Evolutionary conservation across 352 stramenopile species (phyloP).

Genomic region (Lagenidium sp.): DNA sequence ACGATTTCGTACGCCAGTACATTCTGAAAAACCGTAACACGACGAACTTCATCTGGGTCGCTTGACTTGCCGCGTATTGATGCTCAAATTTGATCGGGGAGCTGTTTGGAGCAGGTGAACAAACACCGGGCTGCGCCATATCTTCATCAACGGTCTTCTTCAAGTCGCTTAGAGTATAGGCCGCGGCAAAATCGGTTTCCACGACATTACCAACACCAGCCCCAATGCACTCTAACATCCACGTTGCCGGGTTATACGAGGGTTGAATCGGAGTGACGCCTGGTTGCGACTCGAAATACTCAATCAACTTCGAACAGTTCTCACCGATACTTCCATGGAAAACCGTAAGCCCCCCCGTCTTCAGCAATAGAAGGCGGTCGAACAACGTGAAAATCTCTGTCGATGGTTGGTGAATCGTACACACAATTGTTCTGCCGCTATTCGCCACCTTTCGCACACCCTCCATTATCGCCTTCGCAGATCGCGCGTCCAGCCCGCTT

Average conservation of each 20-base stretch:
- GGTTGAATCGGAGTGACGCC: slow-evolving; percentile 24
- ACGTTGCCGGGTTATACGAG: slow-evolving; percentile 71
- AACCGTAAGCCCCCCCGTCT: slow-evolving; percentile 8
- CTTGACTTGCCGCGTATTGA: slow-evolving; percentile 10
- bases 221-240: slow-evolving; percentile 66
- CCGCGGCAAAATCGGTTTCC: slow-evolving; percentile 10
- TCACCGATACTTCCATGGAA: slow-evolving; percentile 30
- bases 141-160: slow-evolving; percentile 6
- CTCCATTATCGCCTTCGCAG: slow-evolving; percentile 50
- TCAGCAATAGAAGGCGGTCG: slow-evolving; percentile 37
- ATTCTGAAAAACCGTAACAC: slow-evolving; percentile 30
- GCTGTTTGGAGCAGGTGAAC: slow-evolving; percentile 1
- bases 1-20: slow-evolving; percentile 67
- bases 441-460: slow-evolving; percentile 45
- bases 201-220: slow-evolving; percentile 18
- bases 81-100: slow-evolving; percentile 11
- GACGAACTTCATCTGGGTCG: slow-evolving; percentile 10
- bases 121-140: slow-evolving; percentile 9
- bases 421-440: slow-evolving; percentile 66
- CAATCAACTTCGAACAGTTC: slow-evolving; percentile 18
- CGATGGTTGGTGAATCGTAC: slow-evolving; percentile 87
- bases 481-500: slow-evolving; percentile 31
- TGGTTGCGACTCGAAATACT: slow-evolving; percentile 56
- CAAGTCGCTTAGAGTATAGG: slow-evolving; percentile 7
- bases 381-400: slow-evolving; percentile 67